phyloP scores from a whole-genome alignment of 2,329 filamentous ascomycete genomes.

The Alternaria infectoria region DNA sequence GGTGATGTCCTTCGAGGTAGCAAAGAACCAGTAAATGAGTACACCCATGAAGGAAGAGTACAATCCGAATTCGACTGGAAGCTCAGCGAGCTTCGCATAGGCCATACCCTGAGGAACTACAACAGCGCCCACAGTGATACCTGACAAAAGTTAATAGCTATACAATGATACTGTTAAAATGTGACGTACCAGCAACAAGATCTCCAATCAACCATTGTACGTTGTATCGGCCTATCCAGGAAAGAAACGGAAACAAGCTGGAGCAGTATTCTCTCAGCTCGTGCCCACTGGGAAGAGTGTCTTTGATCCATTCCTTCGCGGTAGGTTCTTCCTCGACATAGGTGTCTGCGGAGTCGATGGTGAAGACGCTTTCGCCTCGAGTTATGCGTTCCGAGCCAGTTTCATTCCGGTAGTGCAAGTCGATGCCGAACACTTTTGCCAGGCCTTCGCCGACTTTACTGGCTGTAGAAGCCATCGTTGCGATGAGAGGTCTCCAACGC shows the following conservation, averaged over 20 bases:
- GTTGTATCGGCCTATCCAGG: conserved; percentile 93
- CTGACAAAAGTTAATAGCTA: conserved; percentile 44
- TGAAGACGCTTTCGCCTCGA: conserved; percentile 80
- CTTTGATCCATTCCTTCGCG: conserved; percentile 71
- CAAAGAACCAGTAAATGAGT: conserved; percentile 95
- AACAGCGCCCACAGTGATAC: conserved; percentile 74
- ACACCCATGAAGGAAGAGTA: conserved; percentile 98
- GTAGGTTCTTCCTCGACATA: conserved; percentile 86
- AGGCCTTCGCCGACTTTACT: conserved; percentile 72
- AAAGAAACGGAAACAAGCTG: conserved; percentile 82
- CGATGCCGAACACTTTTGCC: conserved; percentile 83
- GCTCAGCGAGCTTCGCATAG: conserved; percentile 81
- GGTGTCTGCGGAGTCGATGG: conserved; percentile 71
- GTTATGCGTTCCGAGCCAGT: conserved; percentile 67
- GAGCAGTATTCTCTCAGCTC: conserved; percentile 67
- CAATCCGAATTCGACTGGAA: conserved; percentile 81
- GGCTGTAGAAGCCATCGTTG: conserved; percentile 36
- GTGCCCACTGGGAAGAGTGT: conserved; percentile 64
- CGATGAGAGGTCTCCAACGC: background rate
- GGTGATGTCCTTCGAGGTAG: conserved; percentile 97
- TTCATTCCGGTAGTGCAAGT: conserved; percentile 72
- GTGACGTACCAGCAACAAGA: conserved; percentile 76
- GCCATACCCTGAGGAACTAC: conserved; percentile 97
- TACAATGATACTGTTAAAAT: background rate
- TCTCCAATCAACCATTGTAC: conserved; percentile 87